Conservation (phyloP, 768 basidiomycete genomes). For the Calocybe cyanea region DNA sequence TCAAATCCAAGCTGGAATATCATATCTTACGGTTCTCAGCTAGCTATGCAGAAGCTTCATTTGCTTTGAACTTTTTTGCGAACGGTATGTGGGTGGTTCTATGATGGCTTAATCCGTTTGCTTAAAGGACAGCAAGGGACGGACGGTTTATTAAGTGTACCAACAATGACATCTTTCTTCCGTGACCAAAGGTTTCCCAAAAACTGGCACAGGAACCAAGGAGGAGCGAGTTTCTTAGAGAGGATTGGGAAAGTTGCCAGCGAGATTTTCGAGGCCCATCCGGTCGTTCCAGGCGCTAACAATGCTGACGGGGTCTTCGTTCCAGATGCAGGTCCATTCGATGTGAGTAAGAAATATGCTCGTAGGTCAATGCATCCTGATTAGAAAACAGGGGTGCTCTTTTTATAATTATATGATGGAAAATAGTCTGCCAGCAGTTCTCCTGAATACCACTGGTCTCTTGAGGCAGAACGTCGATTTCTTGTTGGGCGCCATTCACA, state of each 20-base stretch:
- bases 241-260: not conserved
- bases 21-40: not conserved
- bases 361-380: not conserved
- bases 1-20: not conserved
- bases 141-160: not conserved
- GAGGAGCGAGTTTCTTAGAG: no score
- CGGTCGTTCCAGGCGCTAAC: not conserved
- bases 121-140: not conserved
- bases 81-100: not conserved
- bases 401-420: not conserved
- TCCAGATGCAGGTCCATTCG: not conserved
- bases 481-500: not conserved
- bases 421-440: not conserved
- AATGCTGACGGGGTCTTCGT: not conserved
- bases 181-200: not conserved
- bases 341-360: not conserved
- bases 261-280: not conserved
- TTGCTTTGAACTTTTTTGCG: not conserved
- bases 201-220: not conserved
- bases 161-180: not conserved
- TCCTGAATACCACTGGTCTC: not conserved
- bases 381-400: not conserved
- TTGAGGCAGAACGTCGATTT: not conserved
- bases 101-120: no score
- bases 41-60: not conserved